These are phyloP conservation scores for Delphinella strobiligena DNA, from an alignment of 2,329 filamentous ascomycete genomes.

Conservation along the genomic window DNA sequence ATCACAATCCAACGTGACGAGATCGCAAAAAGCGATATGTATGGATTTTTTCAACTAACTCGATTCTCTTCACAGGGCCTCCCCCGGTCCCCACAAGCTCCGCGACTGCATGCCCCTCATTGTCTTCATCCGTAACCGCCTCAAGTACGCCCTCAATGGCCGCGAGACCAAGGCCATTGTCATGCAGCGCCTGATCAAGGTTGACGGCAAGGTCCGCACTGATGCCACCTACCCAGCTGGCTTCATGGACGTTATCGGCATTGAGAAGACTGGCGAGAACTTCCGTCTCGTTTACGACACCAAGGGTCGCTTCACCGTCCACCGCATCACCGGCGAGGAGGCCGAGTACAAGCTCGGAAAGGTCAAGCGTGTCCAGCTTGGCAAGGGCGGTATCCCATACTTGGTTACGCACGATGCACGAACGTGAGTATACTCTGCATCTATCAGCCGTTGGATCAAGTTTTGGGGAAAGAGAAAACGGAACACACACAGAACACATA, in stretches of 20 bases:
- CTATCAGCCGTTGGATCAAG: constrained; percentile 99
- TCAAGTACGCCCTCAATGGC: constrained; percentile 97
- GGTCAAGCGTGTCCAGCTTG: constrained; percentile 99
- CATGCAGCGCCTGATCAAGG: constrained; percentile 99
- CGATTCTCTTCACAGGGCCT: constrained; percentile 29
- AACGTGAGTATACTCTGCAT: constrained; percentile 91
- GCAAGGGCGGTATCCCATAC: constrained; percentile 99
- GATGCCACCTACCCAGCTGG: constrained; percentile 94
- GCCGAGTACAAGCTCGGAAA: constrained; percentile 99
- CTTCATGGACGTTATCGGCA: constrained; percentile 99
- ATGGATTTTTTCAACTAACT: background rate
- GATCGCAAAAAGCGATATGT: background rate
- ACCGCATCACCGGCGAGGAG: constrained; percentile 98
- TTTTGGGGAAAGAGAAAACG: constrained; percentile 55
- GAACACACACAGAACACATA: constrained; percentile 10
- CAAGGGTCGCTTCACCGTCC: constrained; percentile 99
- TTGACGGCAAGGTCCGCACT: constrained; percentile 98
- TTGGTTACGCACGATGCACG: constrained; percentile 99
- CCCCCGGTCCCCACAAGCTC: constrained; percentile 93
- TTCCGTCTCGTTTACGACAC: constrained; percentile 99
- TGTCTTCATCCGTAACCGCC: constrained; percentile 79
- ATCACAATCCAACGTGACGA: no score
- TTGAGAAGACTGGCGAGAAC: constrained; percentile 99
- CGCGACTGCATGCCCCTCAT: constrained; percentile 98
- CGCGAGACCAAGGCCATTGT: constrained; percentile 96